Evolutionary conservation across 2,329 filamentous ascomycete species (phyloP).

Genomic region (Corynespora cassiicola): DNA sequence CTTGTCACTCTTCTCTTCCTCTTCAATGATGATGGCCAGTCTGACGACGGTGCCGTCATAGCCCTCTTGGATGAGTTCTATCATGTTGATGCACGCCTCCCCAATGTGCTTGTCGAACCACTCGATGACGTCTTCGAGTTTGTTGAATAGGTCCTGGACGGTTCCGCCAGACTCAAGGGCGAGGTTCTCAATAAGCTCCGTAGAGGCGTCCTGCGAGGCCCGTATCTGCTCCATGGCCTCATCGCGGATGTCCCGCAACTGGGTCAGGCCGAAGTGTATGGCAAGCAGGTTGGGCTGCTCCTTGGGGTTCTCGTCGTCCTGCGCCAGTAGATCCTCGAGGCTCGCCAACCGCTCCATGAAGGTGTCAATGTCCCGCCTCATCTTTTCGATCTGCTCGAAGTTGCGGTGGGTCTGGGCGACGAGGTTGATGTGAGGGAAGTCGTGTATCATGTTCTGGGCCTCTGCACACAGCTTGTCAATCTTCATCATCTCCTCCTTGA

Average conservation of each 20-base stretch:
- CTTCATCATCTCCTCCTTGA: constrained; percentile 98
- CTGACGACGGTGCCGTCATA: constrained; percentile 91
- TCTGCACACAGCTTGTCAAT: constrained; percentile 98
- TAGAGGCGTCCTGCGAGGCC: constrained; percentile 80
- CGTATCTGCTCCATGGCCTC: constrained; percentile 97
- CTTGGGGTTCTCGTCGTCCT: constrained; percentile 85
- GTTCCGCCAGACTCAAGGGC: constrained; percentile 72
- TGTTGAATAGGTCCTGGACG: constrained; percentile 86
- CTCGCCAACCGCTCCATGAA: constrained; percentile 80
- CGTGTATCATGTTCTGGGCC: constrained; percentile 95
- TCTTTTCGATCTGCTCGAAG: constrained; percentile 90
- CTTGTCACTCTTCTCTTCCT: constrained; percentile 95
- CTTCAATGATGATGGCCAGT: constrained; percentile 89
- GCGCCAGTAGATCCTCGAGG: constrained; percentile 78
- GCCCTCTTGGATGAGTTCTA: constrained; percentile 82
- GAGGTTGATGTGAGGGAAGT: constrained; percentile 91
- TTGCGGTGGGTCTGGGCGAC: constrained; percentile 95
- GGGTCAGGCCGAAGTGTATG: constrained; percentile 90
- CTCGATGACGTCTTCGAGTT: constrained; percentile 84
- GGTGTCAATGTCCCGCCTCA: constrained; percentile 87
- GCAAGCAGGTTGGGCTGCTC: constrained; percentile 92
- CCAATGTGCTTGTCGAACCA: constrained; percentile 97
- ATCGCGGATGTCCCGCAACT: constrained; percentile 91
- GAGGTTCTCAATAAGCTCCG: constrained; percentile 84
- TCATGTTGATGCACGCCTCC: constrained; percentile 85